These are phyloP conservation scores for Candida schatavii DNA, from an alignment of 805 yeast genomes.

Conservation along the genomic window DNA sequence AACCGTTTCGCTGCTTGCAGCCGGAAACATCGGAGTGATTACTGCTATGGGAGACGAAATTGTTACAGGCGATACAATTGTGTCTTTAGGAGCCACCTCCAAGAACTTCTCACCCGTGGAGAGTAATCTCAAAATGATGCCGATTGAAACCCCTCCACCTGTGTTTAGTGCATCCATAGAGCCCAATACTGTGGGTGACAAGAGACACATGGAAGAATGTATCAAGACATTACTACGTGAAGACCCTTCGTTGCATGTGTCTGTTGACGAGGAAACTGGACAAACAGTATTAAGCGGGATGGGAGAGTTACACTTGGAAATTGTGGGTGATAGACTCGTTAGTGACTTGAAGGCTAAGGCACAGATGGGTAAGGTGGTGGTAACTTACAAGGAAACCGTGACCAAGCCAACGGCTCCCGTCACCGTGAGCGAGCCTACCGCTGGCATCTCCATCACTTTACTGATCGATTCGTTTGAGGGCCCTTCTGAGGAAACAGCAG, in stretches of 20 bases:
- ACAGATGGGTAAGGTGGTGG: conserved; percentile 78
- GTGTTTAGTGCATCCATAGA: conserved; percentile 84
- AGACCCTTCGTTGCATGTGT: conserved; percentile 81
- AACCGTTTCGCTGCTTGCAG: conserved; percentile 57
- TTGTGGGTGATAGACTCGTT: conserved; percentile 75
- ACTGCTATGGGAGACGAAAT: conserved; percentile 66
- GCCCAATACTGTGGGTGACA: conserved; percentile 81
- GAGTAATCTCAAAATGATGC: conserved; percentile 52
- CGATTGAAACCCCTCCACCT: conserved; percentile 87
- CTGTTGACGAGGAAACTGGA: conserved; percentile 79
- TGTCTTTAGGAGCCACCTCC: conserved; percentile 54
- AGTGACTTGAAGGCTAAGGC: conserved; percentile 80
- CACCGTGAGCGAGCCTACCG: conserved; percentile 15
- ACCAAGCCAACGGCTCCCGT: conserved; percentile 18
- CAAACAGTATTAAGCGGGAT: conserved; percentile 89
- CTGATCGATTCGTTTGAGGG: conserved; percentile 39
- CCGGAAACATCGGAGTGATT: conserved; percentile 93
- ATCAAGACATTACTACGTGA: conserved; percentile 68
- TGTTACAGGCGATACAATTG: conserved; percentile 87
- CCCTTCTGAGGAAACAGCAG: conserved; percentile 24
- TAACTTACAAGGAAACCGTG: conserved; percentile 80
- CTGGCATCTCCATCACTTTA: conserved; percentile 23
- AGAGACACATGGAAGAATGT: conserved; percentile 67
- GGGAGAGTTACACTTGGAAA: conserved; percentile 96
- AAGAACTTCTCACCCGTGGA: conserved; percentile 45